Percentiles rank a stretch among this genome's conserved stretches.
phyloP scores from a whole-genome alignment of 192 early-diverging fungal genomes.

The Entomortierella beljakovae region DNA sequence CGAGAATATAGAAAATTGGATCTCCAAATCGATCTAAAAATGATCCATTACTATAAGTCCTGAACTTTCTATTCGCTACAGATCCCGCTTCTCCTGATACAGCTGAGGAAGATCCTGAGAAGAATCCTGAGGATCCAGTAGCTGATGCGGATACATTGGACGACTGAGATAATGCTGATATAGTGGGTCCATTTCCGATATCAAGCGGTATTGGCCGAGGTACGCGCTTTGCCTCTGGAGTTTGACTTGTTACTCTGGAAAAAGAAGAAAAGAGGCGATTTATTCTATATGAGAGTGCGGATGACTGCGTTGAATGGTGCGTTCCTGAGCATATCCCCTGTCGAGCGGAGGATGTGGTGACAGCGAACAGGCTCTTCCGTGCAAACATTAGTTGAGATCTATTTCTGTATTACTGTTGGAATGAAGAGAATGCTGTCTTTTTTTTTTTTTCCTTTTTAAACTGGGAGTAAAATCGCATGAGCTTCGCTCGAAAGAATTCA shows the following conservation, averaged over 20 bases:
- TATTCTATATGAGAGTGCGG: slow-evolving; percentile 8
- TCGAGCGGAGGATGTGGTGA: background rate
- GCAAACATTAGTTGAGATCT: slow-evolving; percentile 13
- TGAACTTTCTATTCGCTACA: slow-evolving; percentile 4
- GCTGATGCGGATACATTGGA: background rate
- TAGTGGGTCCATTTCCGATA: slow-evolving; percentile 29
- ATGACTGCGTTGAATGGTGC: slow-evolving; percentile 1
- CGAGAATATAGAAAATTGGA: slow-evolving; percentile 26
- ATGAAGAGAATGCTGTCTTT: too few relatives aligned
- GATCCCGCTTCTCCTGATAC: slow-evolving; percentile 5
- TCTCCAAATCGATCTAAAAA: slow-evolving; percentile 23
- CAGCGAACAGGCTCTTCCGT: slow-evolving; percentile 18
- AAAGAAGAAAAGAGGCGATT: slow-evolving; percentile 7
- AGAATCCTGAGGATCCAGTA: background rate
- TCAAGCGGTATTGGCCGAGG: slow-evolving; percentile 47
- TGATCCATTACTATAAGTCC: slow-evolving; percentile 11
- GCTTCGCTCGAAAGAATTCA: background rate
- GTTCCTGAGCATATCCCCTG: background rate
- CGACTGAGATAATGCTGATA: slow-evolving; percentile 2
- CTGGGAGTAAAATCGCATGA: background rate
- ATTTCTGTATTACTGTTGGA: background rate
- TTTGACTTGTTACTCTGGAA: background rate
- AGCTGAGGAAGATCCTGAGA: background rate
- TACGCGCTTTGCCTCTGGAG: slow-evolving; percentile 12
- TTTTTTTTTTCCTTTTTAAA: background rate